Evolutionary conservation across 192 early-diverging fungal species (phyloP).

Genomic region (Podochytrium sp.): DNA sequence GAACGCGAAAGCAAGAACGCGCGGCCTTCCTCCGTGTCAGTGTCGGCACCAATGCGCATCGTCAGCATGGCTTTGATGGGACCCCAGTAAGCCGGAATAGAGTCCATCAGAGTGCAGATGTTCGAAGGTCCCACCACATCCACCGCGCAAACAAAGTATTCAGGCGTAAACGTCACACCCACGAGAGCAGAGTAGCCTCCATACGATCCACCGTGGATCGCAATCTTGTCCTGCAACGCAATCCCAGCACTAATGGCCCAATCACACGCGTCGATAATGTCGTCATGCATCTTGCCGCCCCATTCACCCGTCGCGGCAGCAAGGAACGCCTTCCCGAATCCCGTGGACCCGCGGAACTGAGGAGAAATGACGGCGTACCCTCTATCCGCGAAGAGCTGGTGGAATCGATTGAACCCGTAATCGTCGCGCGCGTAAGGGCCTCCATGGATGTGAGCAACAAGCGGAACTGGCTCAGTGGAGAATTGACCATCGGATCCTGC

Average conservation of each 20-base stretch:
- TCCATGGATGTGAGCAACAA: slow-evolving; percentile 40
- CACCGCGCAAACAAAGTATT: slow-evolving; percentile 45
- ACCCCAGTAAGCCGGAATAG: slow-evolving; percentile 43
- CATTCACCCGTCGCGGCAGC: slow-evolving; percentile 31
- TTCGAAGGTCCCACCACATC: slow-evolving; percentile 51
- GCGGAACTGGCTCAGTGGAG: slow-evolving; percentile 34
- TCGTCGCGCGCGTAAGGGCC: slow-evolving; percentile 42
- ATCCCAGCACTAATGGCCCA: slow-evolving; percentile 37
- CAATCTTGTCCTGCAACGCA: slow-evolving; percentile 40
- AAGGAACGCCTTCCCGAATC: slow-evolving; percentile 42
- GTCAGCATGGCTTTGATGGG: slow-evolving; percentile 9
- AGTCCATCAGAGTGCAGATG: slow-evolving; percentile 32
- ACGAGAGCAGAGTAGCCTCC: slow-evolving; percentile 46
- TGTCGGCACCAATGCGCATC: slow-evolving; percentile 31
- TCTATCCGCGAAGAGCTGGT: slow-evolving; percentile 37
- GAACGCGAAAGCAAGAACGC: slow-evolving; percentile 32
- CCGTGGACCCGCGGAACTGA: slow-evolving; percentile 39
- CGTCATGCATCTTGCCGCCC: slow-evolving; percentile 42
- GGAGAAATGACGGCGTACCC: slow-evolving; percentile 45
- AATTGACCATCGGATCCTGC: slow-evolving; percentile 20
- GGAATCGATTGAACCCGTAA: slow-evolving; percentile 34
- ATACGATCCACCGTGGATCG: slow-evolving; percentile 43
- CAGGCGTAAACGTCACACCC: slow-evolving; percentile 46
- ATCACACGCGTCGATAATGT: slow-evolving; percentile 40
- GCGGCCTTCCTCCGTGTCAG: slow-evolving; percentile 38